Evolutionary conservation across 2,329 filamentous ascomycete genomes (phyloP), one percentile per base, ranked within the genome.

Genomic region (Gaeumannomyces tritici): DNA sequence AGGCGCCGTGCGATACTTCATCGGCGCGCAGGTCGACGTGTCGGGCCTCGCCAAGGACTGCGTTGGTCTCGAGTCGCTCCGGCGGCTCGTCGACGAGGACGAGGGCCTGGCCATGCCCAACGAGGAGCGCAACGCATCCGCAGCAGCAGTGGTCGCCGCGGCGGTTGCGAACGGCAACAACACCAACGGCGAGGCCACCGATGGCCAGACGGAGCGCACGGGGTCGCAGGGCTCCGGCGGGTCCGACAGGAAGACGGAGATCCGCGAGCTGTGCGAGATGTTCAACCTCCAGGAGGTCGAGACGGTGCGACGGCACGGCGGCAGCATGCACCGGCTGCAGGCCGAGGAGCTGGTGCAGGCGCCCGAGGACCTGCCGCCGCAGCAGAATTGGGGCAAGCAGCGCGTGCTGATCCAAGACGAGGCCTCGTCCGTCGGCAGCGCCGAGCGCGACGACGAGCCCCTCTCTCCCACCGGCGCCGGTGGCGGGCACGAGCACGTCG

Each of bases 11-110:
- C 81, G 88, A 31, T 91, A 91, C 70, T 74, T 85, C 68, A 84
- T 91, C 62, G 89, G 89, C 28, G 88, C 88, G 0, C 88, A 91
- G 70, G 83, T 91, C 31, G 89, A 91, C 65, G 76, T 91, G 7
- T 88, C 85, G 1, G 86, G 86, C 4, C 77, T 91, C 0, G 84
- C 85, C 24, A 88, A 87, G 68, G 84, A 89, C 56, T 84, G 81
- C 65, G 80, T 83, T 1, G 87, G 87, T 26, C 80, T 91, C 55
- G 84, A 88, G 12, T 86, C 85, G 0, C 75, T 90, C 21, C 77
- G 78, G 61, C 75, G 75, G 11, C 75, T 88, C 31, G 72, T 82
- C 3, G 67, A 69, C 21, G 69, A 74, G 29, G 70, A 74, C 13
- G 55, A 55, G 24, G 60, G 47, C 2, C 11, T 33, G 15, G n/a